These are phyloP conservation scores for Penicillium cataractarum DNA, from an alignment of 495 filamentous ascomycete genomes.

Conservation along the genomic window DNA sequence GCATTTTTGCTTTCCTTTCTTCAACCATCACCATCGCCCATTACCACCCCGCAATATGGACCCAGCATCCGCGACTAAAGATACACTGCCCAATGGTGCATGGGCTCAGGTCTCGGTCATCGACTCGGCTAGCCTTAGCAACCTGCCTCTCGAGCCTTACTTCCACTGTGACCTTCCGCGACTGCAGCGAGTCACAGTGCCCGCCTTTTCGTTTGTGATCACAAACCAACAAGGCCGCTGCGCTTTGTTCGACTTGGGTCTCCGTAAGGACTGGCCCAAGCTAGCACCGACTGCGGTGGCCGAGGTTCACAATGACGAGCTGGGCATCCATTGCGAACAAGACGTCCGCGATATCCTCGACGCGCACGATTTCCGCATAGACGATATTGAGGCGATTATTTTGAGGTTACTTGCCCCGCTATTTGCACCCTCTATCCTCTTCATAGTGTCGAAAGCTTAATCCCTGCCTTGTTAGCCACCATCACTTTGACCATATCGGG, in stretches of 20 bases:
- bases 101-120: background rate
- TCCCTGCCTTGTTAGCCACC: constrained; percentile 40
- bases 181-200: background rate
- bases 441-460: background rate
- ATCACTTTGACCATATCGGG: constrained; percentile 62
- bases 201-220: constrained; percentile 2
- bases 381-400: background rate
- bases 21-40: background rate
- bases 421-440: background rate
- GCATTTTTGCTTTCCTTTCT: no score
- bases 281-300: background rate
- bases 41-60: background rate
- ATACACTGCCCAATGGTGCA: background rate
- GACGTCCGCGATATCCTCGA: background rate
- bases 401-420: background rate
- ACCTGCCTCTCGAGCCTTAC: background rate
- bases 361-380: background rate
- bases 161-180: background rate
- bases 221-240: constrained; percentile 1
- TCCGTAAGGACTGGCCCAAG: constrained; percentile 1
- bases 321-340: background rate
- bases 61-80: background rate
- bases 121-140: background rate
- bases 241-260: background rate
- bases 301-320: background rate